A percentile compares a stretch with the other conserved stretches of the same genome.
Evolutionary conservation across 2,329 filamentous ascomycete species (phyloP).

Genomic region (Hymenoscyphus linearis): DNA sequence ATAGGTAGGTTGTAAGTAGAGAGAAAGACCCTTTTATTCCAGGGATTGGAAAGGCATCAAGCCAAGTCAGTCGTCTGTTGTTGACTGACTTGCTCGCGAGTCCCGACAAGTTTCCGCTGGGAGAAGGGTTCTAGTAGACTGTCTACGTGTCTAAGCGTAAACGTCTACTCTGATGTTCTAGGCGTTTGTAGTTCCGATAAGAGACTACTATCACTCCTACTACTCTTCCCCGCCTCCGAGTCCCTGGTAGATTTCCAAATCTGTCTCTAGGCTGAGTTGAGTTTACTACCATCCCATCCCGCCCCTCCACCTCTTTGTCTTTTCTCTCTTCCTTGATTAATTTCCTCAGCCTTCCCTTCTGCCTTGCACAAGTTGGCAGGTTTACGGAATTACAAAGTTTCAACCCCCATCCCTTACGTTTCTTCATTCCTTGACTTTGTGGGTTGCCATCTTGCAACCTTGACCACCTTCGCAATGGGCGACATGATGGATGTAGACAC

Average conservation of each 20-base stretch:
- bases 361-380: background rate
- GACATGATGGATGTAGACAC: constrained; percentile 25
- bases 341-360: background rate
- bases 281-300: background rate
- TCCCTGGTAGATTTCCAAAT: background rate
- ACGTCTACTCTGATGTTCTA: background rate
- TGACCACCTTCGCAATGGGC: constrained; percentile 18
- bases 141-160: background rate
- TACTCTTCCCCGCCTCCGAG: background rate
- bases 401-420: constrained; percentile 1
- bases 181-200: background rate
- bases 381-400: constrained; percentile 2
- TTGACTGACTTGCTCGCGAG: background rate
- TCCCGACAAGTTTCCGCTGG: background rate
- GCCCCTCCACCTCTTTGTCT: background rate
- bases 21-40: background rate
- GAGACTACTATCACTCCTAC: background rate
- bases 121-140: background rate
- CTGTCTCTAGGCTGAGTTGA: background rate
- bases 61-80: background rate
- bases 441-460: background rate
- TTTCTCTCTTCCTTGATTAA: background rate
- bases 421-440: background rate
- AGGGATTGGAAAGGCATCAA: background rate
- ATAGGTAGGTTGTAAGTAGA: background rate